Conservation (phyloP, 345 rosid genomes). For the Brassica cretica region DNA sequence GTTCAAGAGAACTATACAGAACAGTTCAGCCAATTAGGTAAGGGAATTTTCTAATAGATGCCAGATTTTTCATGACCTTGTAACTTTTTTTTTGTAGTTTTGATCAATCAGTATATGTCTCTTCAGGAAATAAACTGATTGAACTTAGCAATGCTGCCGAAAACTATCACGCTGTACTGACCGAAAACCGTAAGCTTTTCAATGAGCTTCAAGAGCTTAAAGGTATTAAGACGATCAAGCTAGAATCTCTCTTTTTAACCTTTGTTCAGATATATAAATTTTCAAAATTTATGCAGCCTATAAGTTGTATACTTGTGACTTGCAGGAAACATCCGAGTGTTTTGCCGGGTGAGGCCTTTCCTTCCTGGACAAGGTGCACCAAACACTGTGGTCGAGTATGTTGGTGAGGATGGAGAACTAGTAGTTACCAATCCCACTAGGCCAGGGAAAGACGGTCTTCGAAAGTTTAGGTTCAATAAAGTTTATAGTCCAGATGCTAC, state of each 20-base stretch:
- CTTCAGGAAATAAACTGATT: conserved; percentile 57
- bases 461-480: not conserved
- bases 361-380: conserved; percentile 59
- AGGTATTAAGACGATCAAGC: conserved; percentile 47
- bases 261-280: not conserved
- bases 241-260: not conserved
- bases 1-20: conserved; percentile 50
- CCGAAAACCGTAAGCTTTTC: conserved; percentile 77
- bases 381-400: conserved; percentile 54
- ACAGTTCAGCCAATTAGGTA: conserved; percentile 65
- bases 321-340: conserved; percentile 56
- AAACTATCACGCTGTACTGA: conserved; percentile 67
- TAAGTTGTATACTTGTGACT: conserved; percentile 10
- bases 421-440: conserved; percentile 35
- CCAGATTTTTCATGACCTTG: conserved; percentile 1
- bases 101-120: not conserved
- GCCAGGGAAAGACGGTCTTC: not conserved
- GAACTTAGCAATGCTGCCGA: conserved; percentile 61
- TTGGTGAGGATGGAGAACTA: conserved; percentile 82
- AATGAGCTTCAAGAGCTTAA: conserved; percentile 92
- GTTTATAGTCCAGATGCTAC: not conserved
- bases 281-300: not conserved
- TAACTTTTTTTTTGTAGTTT: not conserved
- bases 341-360: conserved; percentile 81
- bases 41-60: conserved; percentile 21